phyloP scores from a whole-genome alignment of 345 rosid genomes.

The Microthlaspi erraticum region DNA sequence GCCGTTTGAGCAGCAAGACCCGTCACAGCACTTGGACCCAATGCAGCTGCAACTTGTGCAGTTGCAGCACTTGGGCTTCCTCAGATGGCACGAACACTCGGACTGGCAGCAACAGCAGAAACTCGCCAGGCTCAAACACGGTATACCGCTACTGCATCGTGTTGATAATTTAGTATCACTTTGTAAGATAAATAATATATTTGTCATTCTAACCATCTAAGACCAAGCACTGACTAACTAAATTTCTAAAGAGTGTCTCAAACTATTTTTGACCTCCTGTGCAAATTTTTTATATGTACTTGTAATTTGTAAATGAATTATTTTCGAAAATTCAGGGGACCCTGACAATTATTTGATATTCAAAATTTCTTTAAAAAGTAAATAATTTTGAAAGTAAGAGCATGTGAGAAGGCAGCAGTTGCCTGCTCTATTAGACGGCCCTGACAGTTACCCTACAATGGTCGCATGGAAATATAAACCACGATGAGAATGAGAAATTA shows the following conservation, averaged over 20 bases:
- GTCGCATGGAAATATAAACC: slow-evolving; percentile 1
- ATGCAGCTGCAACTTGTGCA: slow-evolving; percentile 37
- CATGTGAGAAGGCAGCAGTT: slow-evolving; percentile 14
- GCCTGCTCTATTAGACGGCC: slow-evolving; percentile 6
- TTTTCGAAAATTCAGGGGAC: background rate
- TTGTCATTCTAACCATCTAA: background rate
- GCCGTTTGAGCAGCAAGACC: slow-evolving; percentile 38
- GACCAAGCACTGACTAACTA: background rate
- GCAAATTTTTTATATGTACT: background rate
- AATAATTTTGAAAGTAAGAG: background rate
- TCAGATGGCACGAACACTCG: slow-evolving; percentile 51
- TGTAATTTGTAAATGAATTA: background rate
- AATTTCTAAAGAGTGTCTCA: background rate
- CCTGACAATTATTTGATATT: background rate
- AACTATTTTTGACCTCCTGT: background rate
- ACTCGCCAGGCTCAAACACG: slow-evolving; percentile 68
- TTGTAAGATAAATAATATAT: background rate
- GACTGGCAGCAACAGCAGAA: slow-evolving; percentile 78
- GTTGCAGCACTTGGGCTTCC: slow-evolving; percentile 56
- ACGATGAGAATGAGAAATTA: background rate
- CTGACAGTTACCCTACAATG: slow-evolving; percentile 1
- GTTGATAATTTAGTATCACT: slow-evolving; percentile 22
- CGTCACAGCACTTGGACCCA: slow-evolving; percentile 45
- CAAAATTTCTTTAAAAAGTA: background rate
- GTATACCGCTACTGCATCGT: slow-evolving; percentile 55